Evolutionary conservation across 1,284 basidiomycete genomes (phyloP), one percentile per base, ranked within the genome.

Genomic region (Volvariella volvacea): DNA sequence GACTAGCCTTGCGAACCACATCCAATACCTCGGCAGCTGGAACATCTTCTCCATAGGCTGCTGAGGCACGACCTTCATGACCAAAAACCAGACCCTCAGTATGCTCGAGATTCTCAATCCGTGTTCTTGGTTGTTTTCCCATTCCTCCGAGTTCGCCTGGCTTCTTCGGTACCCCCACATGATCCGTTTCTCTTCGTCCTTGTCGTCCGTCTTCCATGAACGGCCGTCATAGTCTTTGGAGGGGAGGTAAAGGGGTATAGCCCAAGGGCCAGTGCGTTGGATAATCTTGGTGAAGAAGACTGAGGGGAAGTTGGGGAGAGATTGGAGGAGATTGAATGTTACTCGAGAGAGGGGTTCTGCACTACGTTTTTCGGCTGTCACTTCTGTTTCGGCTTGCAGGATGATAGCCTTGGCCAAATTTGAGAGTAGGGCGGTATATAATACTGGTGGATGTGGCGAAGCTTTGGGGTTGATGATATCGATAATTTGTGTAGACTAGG

Each of bases 301-400:
- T 9, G 88, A 75, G 0, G 78, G 71, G 54, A 76, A 97, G 49
- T 57, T 72, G 56, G 64, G 69, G 47, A 81, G 78, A 54, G 52
- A 74, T 60, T 53, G 73, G 53, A 93, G 65, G 16, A 95, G 70
- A 43, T 79, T 80, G 39, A 85, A 69, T 0, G 88, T 70, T 3
- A 97, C 78, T 20, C 80, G 76, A 0, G 88, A 91, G 8, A 98
- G 74, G 0, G 95, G 94, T 38, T 78, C 75, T 0, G 92, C 93
- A 7, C 86, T 87, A 30, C 82, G 80, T 53, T 88, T 83, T 63
- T 94, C 90, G 2, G 92, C 92, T 1, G 88, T 70, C 4, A 97
- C 91, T 64, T 99, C 95, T 0, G 85, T 88, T 66, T 97, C 93
- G 4, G 94, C 93, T 70, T 98, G 96, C 28, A 88, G 76, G 37